Percentiles rank a stretch among this genome's conserved stretches.
Evolutionary conservation across 345 rosid species (phyloP).

Genomic region (Salix arbutifolia): DNA sequence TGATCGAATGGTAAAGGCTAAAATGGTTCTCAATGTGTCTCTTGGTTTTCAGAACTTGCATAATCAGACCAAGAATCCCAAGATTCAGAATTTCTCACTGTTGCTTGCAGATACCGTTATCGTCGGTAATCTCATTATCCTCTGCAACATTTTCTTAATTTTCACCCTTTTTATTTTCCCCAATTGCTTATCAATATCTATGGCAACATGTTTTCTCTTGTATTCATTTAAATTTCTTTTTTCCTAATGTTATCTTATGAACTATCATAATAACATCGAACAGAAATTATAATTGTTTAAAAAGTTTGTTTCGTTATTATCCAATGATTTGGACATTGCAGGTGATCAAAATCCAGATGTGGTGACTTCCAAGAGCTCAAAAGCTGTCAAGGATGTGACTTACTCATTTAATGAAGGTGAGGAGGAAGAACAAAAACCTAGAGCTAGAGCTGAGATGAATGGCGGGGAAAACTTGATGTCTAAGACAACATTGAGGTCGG

Average conservation of each 20-base stretch:
- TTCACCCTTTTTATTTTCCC: not conserved
- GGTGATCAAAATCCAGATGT: conserved; percentile 47
- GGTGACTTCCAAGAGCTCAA: conserved; percentile 58
- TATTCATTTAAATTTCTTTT: not conserved
- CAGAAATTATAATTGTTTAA: not conserved
- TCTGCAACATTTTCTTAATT: not conserved
- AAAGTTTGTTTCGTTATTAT: not conserved
- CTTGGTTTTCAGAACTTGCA: conserved; percentile 87
- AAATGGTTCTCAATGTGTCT: conserved; percentile 75
- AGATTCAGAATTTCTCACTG: conserved; percentile 56
- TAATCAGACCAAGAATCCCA: conserved; percentile 46
- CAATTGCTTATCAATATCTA: not conserved
- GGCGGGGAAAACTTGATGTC: conserved; percentile 42
- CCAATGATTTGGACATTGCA: not conserved
- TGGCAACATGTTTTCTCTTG: not conserved
- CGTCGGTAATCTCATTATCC: conserved; percentile 26
- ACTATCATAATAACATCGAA: not conserved
- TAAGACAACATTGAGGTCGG: conserved; percentile 79
- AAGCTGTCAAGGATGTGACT: conserved; percentile 73
- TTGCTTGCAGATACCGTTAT: conserved; percentile 81
- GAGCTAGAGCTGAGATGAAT: conserved; percentile 34
- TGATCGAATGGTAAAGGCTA: conserved; percentile 51
- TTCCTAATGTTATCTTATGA: not conserved
- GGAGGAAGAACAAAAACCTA: conserved; percentile 55
- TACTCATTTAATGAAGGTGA: conserved; percentile 81